These are phyloP conservation scores for Diaporthe amygdali DNA, from an alignment of 2,329 filamentous ascomycete species.

Conservation along the genomic window DNA sequence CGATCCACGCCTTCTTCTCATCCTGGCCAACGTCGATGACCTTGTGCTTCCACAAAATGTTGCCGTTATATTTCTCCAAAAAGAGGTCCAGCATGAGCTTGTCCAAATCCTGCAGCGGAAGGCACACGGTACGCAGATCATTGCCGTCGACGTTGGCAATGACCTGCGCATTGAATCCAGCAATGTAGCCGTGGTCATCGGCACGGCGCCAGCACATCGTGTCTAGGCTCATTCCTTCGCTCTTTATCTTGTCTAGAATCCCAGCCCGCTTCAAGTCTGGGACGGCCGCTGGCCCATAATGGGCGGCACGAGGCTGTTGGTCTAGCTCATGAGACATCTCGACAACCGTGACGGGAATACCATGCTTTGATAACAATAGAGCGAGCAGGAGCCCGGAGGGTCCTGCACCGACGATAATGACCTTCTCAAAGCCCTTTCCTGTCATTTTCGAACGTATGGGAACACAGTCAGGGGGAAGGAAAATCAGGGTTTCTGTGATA, in stretches of 20 bases:
- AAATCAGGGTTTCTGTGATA: neutral
- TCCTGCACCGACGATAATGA: constrained; percentile 53
- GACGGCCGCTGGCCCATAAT: constrained; percentile 64
- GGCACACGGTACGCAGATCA: constrained; percentile 46
- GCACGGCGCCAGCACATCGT: constrained; percentile 46
- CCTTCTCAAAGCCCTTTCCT: constrained; percentile 29
- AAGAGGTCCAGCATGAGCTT: constrained; percentile 49
- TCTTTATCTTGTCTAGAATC: constrained; percentile 52
- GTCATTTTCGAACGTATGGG: neutral
- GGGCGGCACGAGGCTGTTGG: constrained; percentile 65
- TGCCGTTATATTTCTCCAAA: constrained; percentile 38
- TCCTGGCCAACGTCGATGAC: constrained; percentile 55
- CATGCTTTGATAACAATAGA: constrained; percentile 57
- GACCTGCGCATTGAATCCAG: constrained; percentile 40
- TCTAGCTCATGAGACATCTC: constrained; percentile 61
- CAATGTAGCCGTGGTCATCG: constrained; percentile 40
- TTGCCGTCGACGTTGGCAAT: constrained; percentile 43
- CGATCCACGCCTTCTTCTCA: constrained; percentile 47
- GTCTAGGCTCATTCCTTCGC: constrained; percentile 42
- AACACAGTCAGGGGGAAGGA: neutral
- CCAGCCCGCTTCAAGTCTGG: constrained; percentile 64
- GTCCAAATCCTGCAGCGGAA: constrained; percentile 48
- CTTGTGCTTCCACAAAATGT: constrained; percentile 50
- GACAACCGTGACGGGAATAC: constrained; percentile 58
- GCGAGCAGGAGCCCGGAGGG: constrained; percentile 55